These are phyloP conservation scores for Rugosomyces carneus DNA, from an alignment of 1,284 basidiomycete genomes.

Conservation along the genomic window DNA sequence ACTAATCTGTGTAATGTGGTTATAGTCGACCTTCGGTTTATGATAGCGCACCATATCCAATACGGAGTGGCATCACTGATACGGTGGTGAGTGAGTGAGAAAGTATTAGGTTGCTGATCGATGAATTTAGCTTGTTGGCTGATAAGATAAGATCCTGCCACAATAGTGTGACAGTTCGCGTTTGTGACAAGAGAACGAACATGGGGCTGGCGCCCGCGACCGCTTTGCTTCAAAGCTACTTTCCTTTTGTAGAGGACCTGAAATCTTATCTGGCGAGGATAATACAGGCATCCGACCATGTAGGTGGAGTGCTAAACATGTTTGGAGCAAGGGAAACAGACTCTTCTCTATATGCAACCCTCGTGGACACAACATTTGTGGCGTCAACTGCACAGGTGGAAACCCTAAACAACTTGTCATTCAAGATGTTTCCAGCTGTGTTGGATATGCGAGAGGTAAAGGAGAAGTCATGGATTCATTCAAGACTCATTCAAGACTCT, in stretches of 20 bases:
- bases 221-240: slow-evolving; percentile 30
- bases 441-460: slow-evolving; percentile 53
- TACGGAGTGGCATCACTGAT: slow-evolving; percentile 32
- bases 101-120: no score
- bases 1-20: slow-evolving; percentile 39
- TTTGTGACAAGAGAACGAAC: slow-evolving; percentile 7
- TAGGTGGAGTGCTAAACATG: background rate
- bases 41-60: slow-evolving; percentile 36
- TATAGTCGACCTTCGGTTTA: background rate
- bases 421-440: slow-evolving; percentile 32
- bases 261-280: slow-evolving; percentile 38
- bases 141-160: background rate
- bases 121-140: background rate
- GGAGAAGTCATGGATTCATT: background rate
- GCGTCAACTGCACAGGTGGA: slow-evolving; percentile 23
- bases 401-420: slow-evolving; percentile 13
- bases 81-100: no score
- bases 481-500: background rate
- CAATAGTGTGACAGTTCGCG: slow-evolving; percentile 8
- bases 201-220: background rate
- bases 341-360: slow-evolving; percentile 27
- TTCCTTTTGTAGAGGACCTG: slow-evolving; percentile 29
- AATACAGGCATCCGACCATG: slow-evolving; percentile 23
- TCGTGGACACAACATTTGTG: slow-evolving; percentile 43
- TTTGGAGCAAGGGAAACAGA: slow-evolving; percentile 27